A percentile compares a stretch with the other conserved stretches of the same genome.
These are phyloP conservation scores for Blastobotrys arbuscula DNA, from an alignment of 1,139 yeast genomes.

Conservation along the genomic window DNA sequence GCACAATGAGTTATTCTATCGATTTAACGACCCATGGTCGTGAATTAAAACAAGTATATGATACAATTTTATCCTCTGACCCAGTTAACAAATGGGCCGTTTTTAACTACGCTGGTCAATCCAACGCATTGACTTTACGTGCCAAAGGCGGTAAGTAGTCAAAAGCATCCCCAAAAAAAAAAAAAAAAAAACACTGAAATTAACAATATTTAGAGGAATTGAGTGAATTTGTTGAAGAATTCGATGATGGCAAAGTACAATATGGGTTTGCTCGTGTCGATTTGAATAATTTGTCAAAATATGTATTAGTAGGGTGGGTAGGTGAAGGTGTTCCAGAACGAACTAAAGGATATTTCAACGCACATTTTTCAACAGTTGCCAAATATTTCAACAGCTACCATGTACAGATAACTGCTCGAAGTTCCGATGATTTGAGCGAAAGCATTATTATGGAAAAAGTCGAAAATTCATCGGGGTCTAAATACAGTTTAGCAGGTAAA, in stretches of 20 bases:
- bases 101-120: conserved; percentile 36
- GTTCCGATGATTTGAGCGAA: conserved; percentile 80
- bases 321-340: conserved; percentile 45
- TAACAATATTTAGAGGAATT: conserved; percentile 60
- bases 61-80: conserved; percentile 39
- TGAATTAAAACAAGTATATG: conserved; percentile 37
- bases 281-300: conserved; percentile 83
- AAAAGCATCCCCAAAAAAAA: no score
- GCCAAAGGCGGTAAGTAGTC: conserved; percentile 34
- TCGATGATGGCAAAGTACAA: conserved; percentile 84
- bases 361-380: conserved; percentile 39
- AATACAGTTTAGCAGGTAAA: conserved; percentile 55
- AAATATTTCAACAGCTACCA: conserved; percentile 63
- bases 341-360: conserved; percentile 40
- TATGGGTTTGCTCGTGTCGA: conserved; percentile 84
- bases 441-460: conserved; percentile 69
- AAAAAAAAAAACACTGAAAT: no score
- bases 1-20: conserved; percentile 32
- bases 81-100: conserved; percentile 40
- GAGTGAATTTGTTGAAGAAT: conserved; percentile 71
- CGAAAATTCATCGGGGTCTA: conserved; percentile 92
- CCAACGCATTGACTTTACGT: conserved; percentile 33
- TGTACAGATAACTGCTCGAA: conserved; percentile 95
- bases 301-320: conserved; percentile 81
- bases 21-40: conserved; percentile 36